Percentiles rank a stretch among this genome's conserved stretches.
phyloP scores from a whole-genome alignment of 2,329 filamentous ascomycete genomes.

The Clarireedia hainanense region DNA sequence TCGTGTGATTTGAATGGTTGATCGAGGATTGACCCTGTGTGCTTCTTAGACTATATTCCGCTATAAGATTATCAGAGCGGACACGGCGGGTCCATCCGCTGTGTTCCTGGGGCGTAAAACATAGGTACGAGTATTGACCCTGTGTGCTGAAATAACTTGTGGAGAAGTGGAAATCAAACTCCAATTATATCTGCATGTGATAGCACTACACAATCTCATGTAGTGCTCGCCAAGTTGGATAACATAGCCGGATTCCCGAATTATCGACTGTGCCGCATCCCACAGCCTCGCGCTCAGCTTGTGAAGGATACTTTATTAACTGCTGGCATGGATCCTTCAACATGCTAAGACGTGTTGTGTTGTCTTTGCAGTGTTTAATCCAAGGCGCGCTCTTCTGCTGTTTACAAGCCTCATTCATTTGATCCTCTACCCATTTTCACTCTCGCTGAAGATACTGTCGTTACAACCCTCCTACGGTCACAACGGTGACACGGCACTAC shows the following conservation, averaged over 20 bases:
- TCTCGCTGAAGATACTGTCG: neutral
- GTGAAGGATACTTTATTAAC: neutral
- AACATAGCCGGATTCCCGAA: too few relatives aligned
- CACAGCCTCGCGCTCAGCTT: slow-evolving; percentile 1
- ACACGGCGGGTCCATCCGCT: neutral
- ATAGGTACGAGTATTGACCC: too few relatives aligned
- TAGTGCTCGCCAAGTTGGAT: too few relatives aligned
- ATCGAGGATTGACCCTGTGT: too few relatives aligned
- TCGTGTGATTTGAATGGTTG: too few relatives aligned
- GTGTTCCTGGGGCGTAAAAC: neutral
- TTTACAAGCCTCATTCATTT: neutral
- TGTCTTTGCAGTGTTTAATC: neutral
- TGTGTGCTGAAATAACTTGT: too few relatives aligned
- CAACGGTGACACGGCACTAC: too few relatives aligned
- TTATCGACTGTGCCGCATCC: neutral
- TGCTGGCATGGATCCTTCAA: neutral
- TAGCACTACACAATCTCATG: too few relatives aligned
- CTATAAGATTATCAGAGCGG: too few relatives aligned
- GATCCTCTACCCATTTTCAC: neutral
- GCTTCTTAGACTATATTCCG: too few relatives aligned
- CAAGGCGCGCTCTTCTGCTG: neutral
- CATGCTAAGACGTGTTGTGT: neutral
- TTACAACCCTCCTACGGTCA: neutral
- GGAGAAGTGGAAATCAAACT: too few relatives aligned
- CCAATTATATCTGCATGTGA: too few relatives aligned